These are phyloP conservation scores for Aspergillus sp. DNA, from an alignment of 2,329 filamentous ascomycete species.

Conservation along the genomic window DNA sequence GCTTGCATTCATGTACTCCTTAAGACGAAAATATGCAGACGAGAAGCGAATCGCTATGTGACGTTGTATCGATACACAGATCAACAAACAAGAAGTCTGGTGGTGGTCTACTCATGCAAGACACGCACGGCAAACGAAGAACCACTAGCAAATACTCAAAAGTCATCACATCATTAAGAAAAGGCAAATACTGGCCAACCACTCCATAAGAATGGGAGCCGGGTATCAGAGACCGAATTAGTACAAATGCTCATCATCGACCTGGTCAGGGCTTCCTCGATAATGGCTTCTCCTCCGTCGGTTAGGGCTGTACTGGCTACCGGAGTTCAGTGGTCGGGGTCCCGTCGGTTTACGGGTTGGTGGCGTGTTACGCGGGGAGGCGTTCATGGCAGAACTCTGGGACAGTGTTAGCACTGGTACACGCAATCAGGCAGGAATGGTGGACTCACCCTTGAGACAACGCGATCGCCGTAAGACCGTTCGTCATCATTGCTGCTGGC, in stretches of 20 bases:
- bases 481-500: slow-evolving; percentile 31
- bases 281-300: slow-evolving; percentile 37
- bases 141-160: not conserved
- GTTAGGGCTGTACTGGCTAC: slow-evolving; percentile 34
- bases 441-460: slow-evolving; percentile 36
- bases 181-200: slow-evolving; percentile 11
- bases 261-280: slow-evolving; percentile 39
- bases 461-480: slow-evolving; percentile 39
- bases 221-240: slow-evolving; percentile 15
- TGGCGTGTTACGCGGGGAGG: slow-evolving; percentile 31
- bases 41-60: slow-evolving; percentile 13
- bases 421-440: not conserved
- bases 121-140: too few relatives aligned
- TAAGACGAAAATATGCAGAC: too few relatives aligned
- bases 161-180: slow-evolving; percentile 16
- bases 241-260: slow-evolving; percentile 39
- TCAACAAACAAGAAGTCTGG: not conserved
- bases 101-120: too few relatives aligned
- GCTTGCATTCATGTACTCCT: too few relatives aligned
- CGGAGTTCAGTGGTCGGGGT: slow-evolving; percentile 44
- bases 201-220: not conserved
- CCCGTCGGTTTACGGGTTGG: slow-evolving; percentile 47
- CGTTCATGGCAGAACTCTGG: slow-evolving; percentile 31
- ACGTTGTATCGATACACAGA: not conserved
- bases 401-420: not conserved